Base-by-base conservation (phyloP, 1,284 basidiomycete species). In the Sporisorium exsertum region DNA sequence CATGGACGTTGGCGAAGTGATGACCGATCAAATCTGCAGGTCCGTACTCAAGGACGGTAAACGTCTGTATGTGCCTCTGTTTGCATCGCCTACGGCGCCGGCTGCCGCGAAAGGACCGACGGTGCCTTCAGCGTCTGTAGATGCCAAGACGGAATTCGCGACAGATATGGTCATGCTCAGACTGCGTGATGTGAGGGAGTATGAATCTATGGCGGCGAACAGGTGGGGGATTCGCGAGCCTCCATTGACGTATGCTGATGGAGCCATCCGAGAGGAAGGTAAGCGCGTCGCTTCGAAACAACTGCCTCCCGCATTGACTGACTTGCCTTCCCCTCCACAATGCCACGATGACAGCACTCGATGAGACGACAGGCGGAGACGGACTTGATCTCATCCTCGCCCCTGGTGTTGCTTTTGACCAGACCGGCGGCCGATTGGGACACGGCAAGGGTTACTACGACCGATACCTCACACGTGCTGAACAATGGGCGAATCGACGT, bases 361-460 rank as follows among this genome's bases (percentile, higher is more conserved):
- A 81, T 35, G 70, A 75, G 20, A 46, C 60, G 13, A 73, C 82
- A 2, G 78, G 78, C 3, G 83, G 81, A 3, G 49, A 78, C 5
- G 86, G 86, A 0, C 76, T 87, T 7, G 87, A 87, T 58, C 70
- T 87, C n/a, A 85, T 87, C 45, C 74, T 87, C 9, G 80, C 85
- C 3, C 87, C 87, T 0, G 86, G 86, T 16, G 75, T 87, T 7
- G 85, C 85, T 0, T 87, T 87, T 58, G 87, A 87, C 60, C 33
- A 55, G 35, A 35, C 71, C 2, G 80, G 82, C 15, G 82, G 83
- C n/a, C 68, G 87, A 10, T 64, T 87, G 0, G 87, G 87, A 3
- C 86, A 87, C 60, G 87, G 87, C 20, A 79, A 86, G 47, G 87
- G 87, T 0, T 87, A 87, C 80, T 87, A 87, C 66, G 87, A 87